These are phyloP conservation scores for Trichosporon ovoides DNA, from an alignment of 1,284 basidiomycete genomes.

Conservation along the genomic window DNA sequence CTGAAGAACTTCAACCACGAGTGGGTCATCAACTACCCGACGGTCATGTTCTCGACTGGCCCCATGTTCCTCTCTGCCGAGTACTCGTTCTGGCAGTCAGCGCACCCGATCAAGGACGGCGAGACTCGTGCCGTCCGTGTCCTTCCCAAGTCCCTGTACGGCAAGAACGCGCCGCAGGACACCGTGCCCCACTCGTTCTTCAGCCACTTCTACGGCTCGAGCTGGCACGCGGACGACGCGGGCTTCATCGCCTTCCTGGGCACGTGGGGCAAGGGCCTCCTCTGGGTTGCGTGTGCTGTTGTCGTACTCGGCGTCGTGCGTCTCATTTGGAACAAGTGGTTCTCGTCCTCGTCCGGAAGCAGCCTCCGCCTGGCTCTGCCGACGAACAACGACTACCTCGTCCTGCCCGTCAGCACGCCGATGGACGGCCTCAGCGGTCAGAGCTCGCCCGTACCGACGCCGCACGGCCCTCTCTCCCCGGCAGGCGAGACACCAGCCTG, in stretches of 20 bases:
- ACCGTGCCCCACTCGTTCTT: slow-evolving; percentile 91
- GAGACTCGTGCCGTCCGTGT: slow-evolving; percentile 67
- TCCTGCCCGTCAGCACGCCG: slow-evolving; percentile 11
- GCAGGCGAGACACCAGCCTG: slow-evolving; percentile 22
- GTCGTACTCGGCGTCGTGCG: slow-evolving; percentile 64
- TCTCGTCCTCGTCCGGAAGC: slow-evolving; percentile 12
- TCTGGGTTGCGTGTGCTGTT: slow-evolving; percentile 72
- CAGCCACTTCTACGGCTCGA: slow-evolving; percentile 91
- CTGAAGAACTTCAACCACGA: slow-evolving; percentile 88
- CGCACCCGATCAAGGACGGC: slow-evolving; percentile 58
- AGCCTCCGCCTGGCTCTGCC: slow-evolving; percentile 13
- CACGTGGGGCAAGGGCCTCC: slow-evolving; percentile 74
- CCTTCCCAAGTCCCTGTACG: slow-evolving; percentile 87
- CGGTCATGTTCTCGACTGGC: slow-evolving; percentile 99
- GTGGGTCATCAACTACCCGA: slow-evolving; percentile 93
- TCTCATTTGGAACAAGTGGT: slow-evolving; percentile 51
- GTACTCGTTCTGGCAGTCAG: slow-evolving; percentile 72
- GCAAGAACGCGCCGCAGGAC: slow-evolving; percentile 82
- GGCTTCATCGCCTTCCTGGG: slow-evolving; percentile 86
- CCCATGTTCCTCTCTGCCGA: slow-evolving; percentile 88
- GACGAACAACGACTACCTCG: slow-evolving; percentile 14
- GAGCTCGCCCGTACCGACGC: slow-evolving; percentile 7
- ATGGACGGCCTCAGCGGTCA: slow-evolving; percentile 7
- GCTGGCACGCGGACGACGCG: slow-evolving; percentile 93
- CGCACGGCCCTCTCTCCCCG: slow-evolving; percentile 11